Evolutionary conservation across 495 filamentous ascomycete genomes (phyloP).

Genomic region (Annulohypoxylon bovei): DNA sequence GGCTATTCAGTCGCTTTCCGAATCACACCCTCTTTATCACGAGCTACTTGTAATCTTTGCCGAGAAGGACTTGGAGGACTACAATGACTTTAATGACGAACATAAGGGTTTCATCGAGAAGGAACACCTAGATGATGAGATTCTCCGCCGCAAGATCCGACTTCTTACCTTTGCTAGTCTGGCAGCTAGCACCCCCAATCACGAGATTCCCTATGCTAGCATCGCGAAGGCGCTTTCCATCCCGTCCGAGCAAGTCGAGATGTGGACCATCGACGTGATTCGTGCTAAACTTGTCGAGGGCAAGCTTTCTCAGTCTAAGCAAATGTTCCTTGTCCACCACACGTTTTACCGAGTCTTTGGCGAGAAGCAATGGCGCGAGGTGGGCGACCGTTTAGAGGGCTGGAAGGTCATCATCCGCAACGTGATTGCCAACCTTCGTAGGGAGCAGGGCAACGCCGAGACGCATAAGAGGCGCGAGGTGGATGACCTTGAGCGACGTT

Average conservation of each 20-base stretch:
- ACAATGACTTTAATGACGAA: constrained; percentile 89
- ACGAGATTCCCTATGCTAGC: constrained; percentile 83
- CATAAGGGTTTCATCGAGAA: constrained; percentile 83
- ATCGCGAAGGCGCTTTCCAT: constrained; percentile 87
- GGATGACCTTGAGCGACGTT: constrained; percentile 66
- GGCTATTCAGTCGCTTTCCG: constrained; percentile 83
- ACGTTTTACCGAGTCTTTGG: constrained; percentile 95
- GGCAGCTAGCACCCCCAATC: constrained; percentile 80
- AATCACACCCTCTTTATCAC: constrained; percentile 81
- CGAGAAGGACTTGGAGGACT: constrained; percentile 90
- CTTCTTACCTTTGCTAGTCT: constrained; percentile 91
- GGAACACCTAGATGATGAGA: constrained; percentile 68
- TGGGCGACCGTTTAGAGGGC: constrained; percentile 85
- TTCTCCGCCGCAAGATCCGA: constrained; percentile 87
- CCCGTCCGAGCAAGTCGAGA: constrained; percentile 83
- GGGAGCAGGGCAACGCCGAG: constrained; percentile 76
- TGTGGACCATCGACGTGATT: constrained; percentile 98
- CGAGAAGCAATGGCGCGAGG: constrained; percentile 97
- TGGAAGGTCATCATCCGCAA: constrained; percentile 82
- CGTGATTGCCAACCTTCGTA: constrained; percentile 78
- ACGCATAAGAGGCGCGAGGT: constrained; percentile 67
- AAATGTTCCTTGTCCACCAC: constrained; percentile 92
- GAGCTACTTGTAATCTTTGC: constrained; percentile 96
- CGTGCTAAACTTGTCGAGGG: constrained; percentile 94
- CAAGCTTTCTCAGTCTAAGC: constrained; percentile 87